Base-by-base conservation (phyloP, 2,329 filamentous ascomycete species). In the Fusarium sp. region DNA sequence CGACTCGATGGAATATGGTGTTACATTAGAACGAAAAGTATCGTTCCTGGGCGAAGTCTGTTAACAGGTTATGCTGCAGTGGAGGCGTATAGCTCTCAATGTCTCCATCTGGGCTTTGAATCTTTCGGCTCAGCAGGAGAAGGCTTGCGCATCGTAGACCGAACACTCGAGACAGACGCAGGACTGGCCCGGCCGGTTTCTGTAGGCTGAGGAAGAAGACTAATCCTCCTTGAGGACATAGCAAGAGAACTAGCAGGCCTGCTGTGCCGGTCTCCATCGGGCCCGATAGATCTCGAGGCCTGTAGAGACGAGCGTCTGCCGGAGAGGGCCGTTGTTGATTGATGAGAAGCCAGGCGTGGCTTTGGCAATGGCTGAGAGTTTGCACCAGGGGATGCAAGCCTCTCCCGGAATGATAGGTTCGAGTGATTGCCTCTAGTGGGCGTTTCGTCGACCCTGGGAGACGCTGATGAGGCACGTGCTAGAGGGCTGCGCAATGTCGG, bases 161-260 rank as follows among this genome's bases (percentile, higher is more conserved):
- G 81, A 10, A 86, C 84, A 9, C 84, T 83, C 0, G 84, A 82
- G 4, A 85, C 54, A 29, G 85, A 81, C 59, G 86, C 84, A 9
- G 87, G 86, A 58, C 84, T 88, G 42, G 83, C 82, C 23, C 86
- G 82, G 10, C 87, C 87, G 19, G 81, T 81, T 23, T 81, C 76
- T 31, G 78, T 84, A 1, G 85, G 83, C 61, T 86, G 82, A 23
- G 89, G 88, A 27, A 91, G 80, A 63, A 91, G 76, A 74, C 88
- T 90, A 9, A 80, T 83, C 35, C 89, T 85, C 66, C 88, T 82
- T 63, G 81, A 83, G 25, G 80, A 76, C 5, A 82, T 80, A 11
- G 88, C 86, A 48, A 91, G 76, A 7, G 89, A 91, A 77, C 88
- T 91, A 46, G 85, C 86, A 16, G 90, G 86, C 35, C 89, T 85